Base-by-base conservation (phyloP, 2,329 filamentous ascomycete genomes). In the Neofusicoccum laricinum region DNA sequence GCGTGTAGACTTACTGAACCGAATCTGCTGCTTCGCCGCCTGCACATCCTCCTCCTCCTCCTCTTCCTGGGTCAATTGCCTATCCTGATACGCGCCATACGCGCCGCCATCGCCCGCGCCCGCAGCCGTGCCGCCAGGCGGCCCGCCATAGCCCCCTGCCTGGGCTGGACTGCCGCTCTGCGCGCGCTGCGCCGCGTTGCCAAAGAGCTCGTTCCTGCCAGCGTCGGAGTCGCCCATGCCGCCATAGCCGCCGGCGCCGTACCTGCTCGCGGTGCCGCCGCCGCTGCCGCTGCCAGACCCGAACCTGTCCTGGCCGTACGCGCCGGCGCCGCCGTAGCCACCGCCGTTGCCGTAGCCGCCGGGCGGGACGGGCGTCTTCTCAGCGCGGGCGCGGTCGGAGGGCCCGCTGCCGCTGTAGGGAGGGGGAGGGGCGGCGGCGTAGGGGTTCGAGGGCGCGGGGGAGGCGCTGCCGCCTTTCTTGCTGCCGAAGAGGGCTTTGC, bases 11-110 rank as follows among this genome's bases (percentile, higher is more conserved):
- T 63, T 45, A 63, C 61, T 84, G 68, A 88, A 87, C 15, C 85
- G 84, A 69, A 93, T 92, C 71, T 96, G 86, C 69, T 88, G 83
- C 75, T 92, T 92, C 17, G 89, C 87, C 0, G 87, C 86, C 65
- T 88, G 82, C 12, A 93, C 85, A 66, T 90, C 87, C 74, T 91
- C 86, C 67, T 91, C 88, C 71, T 90, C 88, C 68, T 95, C 88
- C 67, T 89, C 80, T 85, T 97, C 92, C 1, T 88, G 92, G 0
- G 92, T 96, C 68, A 97, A 80, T 75, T 96, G 87, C 53, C 91
- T 86, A 65, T 90, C 85, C 64, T 89, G 88, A 61, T 91, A 87
- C 5, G 80, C 71, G 10, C 81, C 81, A 66, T 84, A 84, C 19
- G 71, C 73, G 25, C 69, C 57, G 6, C 66, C 69, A n/a, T 65